Conservation (phyloP, 1,284 basidiomycete species). For the Athelia sp. region DNA sequence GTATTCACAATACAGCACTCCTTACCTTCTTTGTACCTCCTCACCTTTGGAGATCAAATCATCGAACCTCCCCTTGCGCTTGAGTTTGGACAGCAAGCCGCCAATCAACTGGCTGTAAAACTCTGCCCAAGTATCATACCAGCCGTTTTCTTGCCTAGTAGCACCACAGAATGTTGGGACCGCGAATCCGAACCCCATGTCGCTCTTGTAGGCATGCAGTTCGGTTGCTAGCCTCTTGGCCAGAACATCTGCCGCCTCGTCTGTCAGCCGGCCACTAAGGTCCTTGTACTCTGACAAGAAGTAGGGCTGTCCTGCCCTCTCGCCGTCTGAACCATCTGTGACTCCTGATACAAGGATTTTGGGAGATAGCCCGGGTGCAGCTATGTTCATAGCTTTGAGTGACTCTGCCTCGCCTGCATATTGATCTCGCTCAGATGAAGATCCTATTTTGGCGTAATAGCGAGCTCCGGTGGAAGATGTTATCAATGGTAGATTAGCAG, state of each 20-base stretch:
- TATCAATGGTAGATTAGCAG: conserved; percentile 41
- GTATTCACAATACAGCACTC: not conserved
- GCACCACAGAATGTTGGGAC: conserved; percentile 80
- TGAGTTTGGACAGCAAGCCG: conserved; percentile 57
- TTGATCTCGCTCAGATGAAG: conserved; percentile 51
- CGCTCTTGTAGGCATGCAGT: conserved; percentile 52
- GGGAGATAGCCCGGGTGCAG: conserved; percentile 68
- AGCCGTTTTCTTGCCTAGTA: conserved; percentile 74
- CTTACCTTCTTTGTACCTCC: conserved; percentile 53
- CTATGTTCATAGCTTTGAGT: conserved; percentile 55
- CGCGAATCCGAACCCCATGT: conserved; percentile 66
- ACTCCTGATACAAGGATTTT: conserved; percentile 49
- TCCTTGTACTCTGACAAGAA: conserved; percentile 77
- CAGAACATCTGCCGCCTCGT: conserved; percentile 42
- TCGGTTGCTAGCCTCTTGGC: conserved; percentile 63
- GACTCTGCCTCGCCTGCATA: conserved; percentile 71
- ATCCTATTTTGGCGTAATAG: conserved; percentile 62
- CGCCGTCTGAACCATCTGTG: conserved; percentile 9
- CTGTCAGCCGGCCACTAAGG: conserved; percentile 38
- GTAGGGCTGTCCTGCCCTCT: conserved; percentile 43
- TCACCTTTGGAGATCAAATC: conserved; percentile 53
- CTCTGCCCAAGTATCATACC: conserved; percentile 69
- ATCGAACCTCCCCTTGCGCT: conserved; percentile 35
- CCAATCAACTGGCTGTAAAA: conserved; percentile 68
- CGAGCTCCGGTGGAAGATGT: conserved; percentile 50